These are phyloP conservation scores for Eimeria falciformis DNA, from an alignment of 169 alveolate genomes.

Conservation along the genomic window DNA sequence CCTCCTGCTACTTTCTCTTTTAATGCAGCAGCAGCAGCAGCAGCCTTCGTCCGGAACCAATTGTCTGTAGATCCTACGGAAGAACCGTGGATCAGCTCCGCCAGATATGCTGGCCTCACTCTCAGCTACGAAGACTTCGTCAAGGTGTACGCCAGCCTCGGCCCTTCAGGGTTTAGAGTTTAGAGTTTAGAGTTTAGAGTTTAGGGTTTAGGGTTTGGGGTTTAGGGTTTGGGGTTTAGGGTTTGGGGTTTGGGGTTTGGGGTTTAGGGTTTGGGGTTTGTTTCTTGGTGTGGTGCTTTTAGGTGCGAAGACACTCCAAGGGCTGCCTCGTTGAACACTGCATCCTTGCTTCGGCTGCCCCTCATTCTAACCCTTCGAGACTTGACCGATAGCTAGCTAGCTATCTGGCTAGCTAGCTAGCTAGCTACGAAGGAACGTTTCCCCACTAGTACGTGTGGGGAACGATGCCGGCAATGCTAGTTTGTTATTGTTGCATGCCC, in stretches of 20 bases:
- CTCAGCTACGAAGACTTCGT: not conserved
- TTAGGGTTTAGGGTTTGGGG: not conserved
- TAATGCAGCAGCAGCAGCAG: constrained; percentile 15
- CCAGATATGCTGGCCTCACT: constrained; percentile 13
- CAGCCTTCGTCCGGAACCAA: not conserved
- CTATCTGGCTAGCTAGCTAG: no score
- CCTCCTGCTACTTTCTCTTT: not conserved
- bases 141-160: not conserved
- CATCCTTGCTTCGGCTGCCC: constrained; percentile 31
- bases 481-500: not conserved
- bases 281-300: not conserved
- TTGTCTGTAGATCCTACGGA: not conserved
- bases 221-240: not conserved
- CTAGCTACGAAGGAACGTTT: not conserved
- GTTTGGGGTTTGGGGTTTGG: not conserved
- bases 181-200: not conserved
- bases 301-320: constrained; percentile 1
- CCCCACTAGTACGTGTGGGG: not conserved
- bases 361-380: not conserved
- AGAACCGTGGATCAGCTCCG: not conserved
- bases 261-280: not conserved
- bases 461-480: not conserved
- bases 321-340: not conserved
- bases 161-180: no score
- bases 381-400: not conserved